These are phyloP conservation scores for Lenwebbia sp. DNA, from an alignment of 345 rosid species.

Conservation along the genomic window DNA sequence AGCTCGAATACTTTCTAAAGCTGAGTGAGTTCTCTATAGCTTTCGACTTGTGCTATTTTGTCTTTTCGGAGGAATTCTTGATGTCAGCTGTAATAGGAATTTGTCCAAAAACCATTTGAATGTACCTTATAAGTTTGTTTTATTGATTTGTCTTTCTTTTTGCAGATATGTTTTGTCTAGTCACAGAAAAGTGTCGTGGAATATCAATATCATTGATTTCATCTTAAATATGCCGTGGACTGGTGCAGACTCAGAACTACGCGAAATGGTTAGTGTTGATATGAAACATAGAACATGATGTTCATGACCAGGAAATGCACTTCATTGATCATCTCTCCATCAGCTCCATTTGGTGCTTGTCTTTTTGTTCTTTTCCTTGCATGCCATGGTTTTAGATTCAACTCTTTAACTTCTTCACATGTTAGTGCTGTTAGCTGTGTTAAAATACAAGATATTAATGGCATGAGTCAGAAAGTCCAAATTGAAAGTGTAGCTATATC, in stretches of 20 bases:
- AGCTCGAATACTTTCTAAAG: constrained; percentile 59
- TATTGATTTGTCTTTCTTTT: neutral
- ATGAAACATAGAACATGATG: neutral
- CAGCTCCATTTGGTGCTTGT: neutral
- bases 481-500: neutral
- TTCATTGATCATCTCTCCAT: neutral
- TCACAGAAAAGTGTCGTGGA: constrained; percentile 51
- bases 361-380: neutral
- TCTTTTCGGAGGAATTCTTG: neutral
- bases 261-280: constrained; percentile 49
- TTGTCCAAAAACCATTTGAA: neutral
- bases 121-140: neutral
- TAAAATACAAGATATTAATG: neutral
- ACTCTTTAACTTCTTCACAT: neutral
- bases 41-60: neutral
- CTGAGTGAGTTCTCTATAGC: constrained; percentile 26
- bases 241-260: constrained; percentile 27
- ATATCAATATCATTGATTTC: constrained; percentile 37
- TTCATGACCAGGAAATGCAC: neutral
- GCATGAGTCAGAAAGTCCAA: neutral
- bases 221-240: constrained; percentile 40
- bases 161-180: constrained; percentile 60
- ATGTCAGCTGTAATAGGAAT: neutral
- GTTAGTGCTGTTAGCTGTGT: neutral
- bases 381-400: neutral